Percentiles rank a stretch among this genome's conserved stretches.
Evolutionary conservation across 1,284 basidiomycete genomes (phyloP).

Genomic region (Mycosarcoma maydis): DNA sequence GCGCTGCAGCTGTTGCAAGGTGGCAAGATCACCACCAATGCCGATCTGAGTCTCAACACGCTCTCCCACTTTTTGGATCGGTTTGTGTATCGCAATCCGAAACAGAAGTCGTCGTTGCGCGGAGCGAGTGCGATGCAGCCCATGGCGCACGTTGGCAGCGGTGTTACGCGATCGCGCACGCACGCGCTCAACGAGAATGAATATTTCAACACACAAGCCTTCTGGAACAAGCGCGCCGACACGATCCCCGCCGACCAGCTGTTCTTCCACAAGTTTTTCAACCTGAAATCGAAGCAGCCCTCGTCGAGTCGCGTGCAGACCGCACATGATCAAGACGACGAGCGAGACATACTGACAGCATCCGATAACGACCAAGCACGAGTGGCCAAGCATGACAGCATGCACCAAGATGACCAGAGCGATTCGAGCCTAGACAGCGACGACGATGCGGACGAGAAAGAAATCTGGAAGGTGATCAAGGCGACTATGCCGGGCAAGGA

Average conservation of each 20-base stretch:
- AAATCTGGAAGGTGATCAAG: constrained; percentile 69
- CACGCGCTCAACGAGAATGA: constrained; percentile 66
- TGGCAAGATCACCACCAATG: constrained; percentile 76
- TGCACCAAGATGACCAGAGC: constrained; percentile 17
- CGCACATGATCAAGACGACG: constrained; percentile 35
- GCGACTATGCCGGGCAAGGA: constrained; percentile 70
- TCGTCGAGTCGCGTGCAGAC: constrained; percentile 22
- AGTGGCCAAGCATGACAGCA: constrained; percentile 63
- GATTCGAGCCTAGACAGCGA: constrained; percentile 32
- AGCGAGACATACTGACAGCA: constrained; percentile 67
- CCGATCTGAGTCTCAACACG: constrained; percentile 91
- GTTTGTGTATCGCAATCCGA: constrained; percentile 94
- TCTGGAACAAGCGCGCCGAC: constrained; percentile 78
- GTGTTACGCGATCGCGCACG: constrained; percentile 78
- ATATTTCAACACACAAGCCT: constrained; percentile 80
- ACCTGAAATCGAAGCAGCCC: constrained; percentile 58
- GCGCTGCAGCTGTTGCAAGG: constrained; percentile 84
- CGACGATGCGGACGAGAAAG: constrained; percentile 62
- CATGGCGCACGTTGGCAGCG: constrained; percentile 70
- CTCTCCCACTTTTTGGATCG: constrained; percentile 89
- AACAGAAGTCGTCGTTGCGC: constrained; percentile 80
- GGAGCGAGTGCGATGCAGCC: constrained; percentile 89
- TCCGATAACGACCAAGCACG: constrained; percentile 74
- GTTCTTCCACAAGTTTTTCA: constrained; percentile 66
- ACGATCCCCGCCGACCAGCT: constrained; percentile 83